phyloP scores from a whole-genome alignment of 495 filamentous ascomycete species.

The Eremomyces bilateralis region DNA sequence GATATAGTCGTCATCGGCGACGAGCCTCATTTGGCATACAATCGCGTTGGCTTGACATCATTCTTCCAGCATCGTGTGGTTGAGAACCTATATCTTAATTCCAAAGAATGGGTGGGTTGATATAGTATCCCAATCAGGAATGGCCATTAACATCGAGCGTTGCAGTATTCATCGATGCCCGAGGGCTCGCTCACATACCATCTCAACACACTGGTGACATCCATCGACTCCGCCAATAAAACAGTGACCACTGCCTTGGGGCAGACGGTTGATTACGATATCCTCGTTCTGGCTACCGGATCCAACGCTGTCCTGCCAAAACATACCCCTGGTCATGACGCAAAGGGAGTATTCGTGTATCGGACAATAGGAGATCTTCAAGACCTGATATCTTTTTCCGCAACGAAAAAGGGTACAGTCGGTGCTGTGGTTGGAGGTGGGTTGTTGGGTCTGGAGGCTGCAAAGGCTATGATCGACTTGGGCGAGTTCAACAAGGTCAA shows the following conservation, averaged over 20 bases:
- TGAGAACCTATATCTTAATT: constrained; percentile 79
- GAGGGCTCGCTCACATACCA: constrained; percentile 59
- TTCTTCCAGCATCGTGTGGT: constrained; percentile 85
- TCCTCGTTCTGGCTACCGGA: constrained; percentile 77
- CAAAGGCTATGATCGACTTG: constrained; percentile 87
- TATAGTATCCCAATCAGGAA: background rate
- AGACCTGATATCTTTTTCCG: constrained; percentile 54
- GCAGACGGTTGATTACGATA: constrained; percentile 56
- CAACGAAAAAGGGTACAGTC: constrained; percentile 38
- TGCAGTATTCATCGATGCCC: constrained; percentile 32
- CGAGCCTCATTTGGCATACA: constrained; percentile 81
- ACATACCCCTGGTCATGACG: constrained; percentile 65
- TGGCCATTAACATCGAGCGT: background rate
- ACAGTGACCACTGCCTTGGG: constrained; percentile 49
- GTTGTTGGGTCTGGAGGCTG: constrained; percentile 74
- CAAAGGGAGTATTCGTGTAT: constrained; percentile 86
- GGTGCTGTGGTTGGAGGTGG: constrained; percentile 84
- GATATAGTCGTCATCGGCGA: constrained; percentile 84
- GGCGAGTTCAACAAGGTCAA: constrained; percentile 56
- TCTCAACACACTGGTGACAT: constrained; percentile 58
- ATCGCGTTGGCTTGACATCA: constrained; percentile 81
- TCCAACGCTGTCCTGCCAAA: constrained; percentile 71
- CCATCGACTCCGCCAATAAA: constrained; percentile 42
- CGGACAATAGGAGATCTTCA: constrained; percentile 73
- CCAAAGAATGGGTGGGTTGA: constrained; percentile 57